Conservation (phyloP, 208 protist genomes). For the Naegleria gruberi region DNA sequence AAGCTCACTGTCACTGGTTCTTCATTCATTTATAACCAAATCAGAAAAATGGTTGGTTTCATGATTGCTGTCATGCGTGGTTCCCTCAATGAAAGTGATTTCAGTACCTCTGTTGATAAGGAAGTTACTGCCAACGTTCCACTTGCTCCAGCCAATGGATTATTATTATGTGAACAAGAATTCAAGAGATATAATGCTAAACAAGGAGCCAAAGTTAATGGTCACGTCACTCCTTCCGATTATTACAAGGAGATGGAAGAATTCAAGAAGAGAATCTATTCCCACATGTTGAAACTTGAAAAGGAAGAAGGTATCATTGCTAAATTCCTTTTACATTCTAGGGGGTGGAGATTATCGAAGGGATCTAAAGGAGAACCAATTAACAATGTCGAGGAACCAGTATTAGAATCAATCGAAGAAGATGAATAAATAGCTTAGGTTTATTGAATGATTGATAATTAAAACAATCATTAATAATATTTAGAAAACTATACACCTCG, state of each 20-base stretch:
- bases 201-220: background rate
- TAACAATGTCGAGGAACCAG: background rate
- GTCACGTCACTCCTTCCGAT: background rate
- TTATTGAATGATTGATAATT: background rate
- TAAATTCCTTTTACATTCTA: background rate
- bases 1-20: background rate
- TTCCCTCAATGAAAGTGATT: background rate
- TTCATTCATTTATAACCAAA: conserved; percentile 8
- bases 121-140: background rate
- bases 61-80: background rate
- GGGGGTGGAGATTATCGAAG: background rate
- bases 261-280: background rate
- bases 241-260: background rate
- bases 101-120: background rate
- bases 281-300: background rate
- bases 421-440: background rate
- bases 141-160: background rate
- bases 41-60: conserved; percentile 21
- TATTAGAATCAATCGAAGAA: background rate
- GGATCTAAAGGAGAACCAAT: background rate
- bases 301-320: background rate
- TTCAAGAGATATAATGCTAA: background rate
- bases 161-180: background rate
- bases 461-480: background rate
- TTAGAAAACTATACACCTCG: background rate